These are phyloP conservation scores for Ogataea neopini DNA, from an alignment of 805 yeast species.

Conservation along the genomic window DNA sequence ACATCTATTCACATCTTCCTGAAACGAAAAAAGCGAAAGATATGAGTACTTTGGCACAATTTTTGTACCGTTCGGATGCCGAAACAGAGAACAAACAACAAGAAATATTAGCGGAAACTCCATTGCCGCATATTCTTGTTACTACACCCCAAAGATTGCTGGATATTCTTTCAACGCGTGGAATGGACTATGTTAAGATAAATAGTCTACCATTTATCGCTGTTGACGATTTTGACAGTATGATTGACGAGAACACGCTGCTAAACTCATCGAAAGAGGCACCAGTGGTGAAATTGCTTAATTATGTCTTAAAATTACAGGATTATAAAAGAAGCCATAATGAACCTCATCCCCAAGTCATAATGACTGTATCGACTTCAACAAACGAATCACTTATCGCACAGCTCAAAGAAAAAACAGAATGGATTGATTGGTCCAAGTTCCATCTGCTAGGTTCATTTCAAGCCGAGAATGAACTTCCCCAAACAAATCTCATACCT, in stretches of 20 bases:
- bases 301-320: constrained; percentile 35
- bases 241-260: constrained; percentile 25
- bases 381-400: constrained; percentile 48
- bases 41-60: constrained; percentile 29
- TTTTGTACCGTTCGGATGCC: constrained; percentile 30
- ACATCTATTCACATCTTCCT: constrained; percentile 13
- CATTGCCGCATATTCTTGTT: constrained; percentile 35
- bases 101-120: constrained; percentile 20
- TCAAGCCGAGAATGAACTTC: constrained; percentile 23
- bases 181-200: constrained; percentile 33
- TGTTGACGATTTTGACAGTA: constrained; percentile 37
- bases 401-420: constrained; percentile 49
- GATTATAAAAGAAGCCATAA: constrained; percentile 34
- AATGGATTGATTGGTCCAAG: constrained; percentile 46
- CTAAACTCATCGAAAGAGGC: constrained; percentile 22
- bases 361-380: constrained; percentile 28
- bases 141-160: constrained; percentile 39
- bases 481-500: constrained; percentile 23
- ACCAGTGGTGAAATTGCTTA: constrained; percentile 34
- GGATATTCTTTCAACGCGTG: constrained; percentile 35
- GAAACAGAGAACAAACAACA: constrained; percentile 30
- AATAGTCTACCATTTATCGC: constrained; percentile 30
- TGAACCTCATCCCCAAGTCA: constrained; percentile 35
- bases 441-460: constrained; percentile 32
- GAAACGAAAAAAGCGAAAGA: background rate